A percentile compares a stretch with the other conserved stretches of the same genome.
Conservation (phyloP, 179 eudicot genomes). For the Patellifolia procumbens region DNA sequence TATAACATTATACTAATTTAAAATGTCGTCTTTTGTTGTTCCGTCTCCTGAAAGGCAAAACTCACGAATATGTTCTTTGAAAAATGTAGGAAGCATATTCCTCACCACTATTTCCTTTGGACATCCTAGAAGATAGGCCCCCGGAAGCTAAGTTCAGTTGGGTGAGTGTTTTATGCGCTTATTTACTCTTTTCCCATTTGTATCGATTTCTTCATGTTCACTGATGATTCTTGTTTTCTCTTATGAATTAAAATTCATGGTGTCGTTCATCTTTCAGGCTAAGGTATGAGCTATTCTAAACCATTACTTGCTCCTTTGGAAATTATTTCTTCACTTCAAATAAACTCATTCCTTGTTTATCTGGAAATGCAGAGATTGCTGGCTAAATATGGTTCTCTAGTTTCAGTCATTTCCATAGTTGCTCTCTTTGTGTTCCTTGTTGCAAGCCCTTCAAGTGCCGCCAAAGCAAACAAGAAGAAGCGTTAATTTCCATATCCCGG, state of each 20-base stretch:
- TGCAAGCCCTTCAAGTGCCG: slow-evolving; percentile 63
- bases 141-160: slow-evolving; percentile 70
- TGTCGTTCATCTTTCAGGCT: slow-evolving; percentile 47
- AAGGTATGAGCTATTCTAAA: slow-evolving; percentile 47
- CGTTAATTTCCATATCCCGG: slow-evolving; percentile 33
- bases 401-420: slow-evolving; percentile 66
- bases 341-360: background rate
- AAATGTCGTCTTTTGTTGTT: background rate
- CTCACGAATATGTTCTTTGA: slow-evolving; percentile 1
- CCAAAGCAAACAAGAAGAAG: slow-evolving; percentile 81
- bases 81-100: slow-evolving; percentile 73
- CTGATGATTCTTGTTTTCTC: slow-evolving; percentile 12
- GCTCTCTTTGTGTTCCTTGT: slow-evolving; percentile 65
- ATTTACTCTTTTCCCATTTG: background rate
- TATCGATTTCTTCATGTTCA: background rate
- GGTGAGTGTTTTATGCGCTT: slow-evolving; percentile 42
- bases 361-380: slow-evolving; percentile 62
- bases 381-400: slow-evolving; percentile 70
- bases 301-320: background rate
- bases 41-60: background rate
- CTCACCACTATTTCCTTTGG: slow-evolving; percentile 77
- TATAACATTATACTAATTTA: background rate
- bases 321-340: too few relatives aligned
- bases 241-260: slow-evolving; percentile 34
- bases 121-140: slow-evolving; percentile 76